These are phyloP conservation scores for Mrakia gelida DNA, from an alignment of 768 basidiomycete species.

Conservation along the genomic window DNA sequence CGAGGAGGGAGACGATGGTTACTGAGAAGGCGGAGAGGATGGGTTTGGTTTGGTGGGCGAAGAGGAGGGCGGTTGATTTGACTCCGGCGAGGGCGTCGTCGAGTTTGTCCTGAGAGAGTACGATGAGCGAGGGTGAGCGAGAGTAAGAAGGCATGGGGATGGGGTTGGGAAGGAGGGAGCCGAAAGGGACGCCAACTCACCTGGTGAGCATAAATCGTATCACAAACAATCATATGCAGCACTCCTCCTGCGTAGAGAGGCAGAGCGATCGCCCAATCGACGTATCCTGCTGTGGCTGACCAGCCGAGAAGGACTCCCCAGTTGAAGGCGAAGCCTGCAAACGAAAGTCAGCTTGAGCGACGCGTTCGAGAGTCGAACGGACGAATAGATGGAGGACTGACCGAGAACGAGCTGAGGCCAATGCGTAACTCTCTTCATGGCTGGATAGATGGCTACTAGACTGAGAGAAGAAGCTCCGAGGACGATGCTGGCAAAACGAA, in stretches of 20 bases:
- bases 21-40: conserved; percentile 70
- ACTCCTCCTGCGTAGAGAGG: conserved; percentile 87
- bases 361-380: not conserved
- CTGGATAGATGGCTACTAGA: conserved; percentile 80
- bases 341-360: not conserved
- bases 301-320: conserved; percentile 96
- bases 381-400: conserved; percentile 44
- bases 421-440: conserved; percentile 95
- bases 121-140: not conserved
- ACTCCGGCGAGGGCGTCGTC: conserved; percentile 87
- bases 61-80: conserved; percentile 88
- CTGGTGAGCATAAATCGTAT: conserved; percentile 97
- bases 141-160: not conserved
- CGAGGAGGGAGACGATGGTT: conserved; percentile 66
- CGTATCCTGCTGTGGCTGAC: conserved; percentile 80
- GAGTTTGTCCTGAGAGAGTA: conserved; percentile 65
- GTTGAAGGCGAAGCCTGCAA: conserved; percentile 83
- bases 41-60: conserved; percentile 68
- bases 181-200: conserved; percentile 46
- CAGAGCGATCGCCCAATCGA: conserved; percentile 74
- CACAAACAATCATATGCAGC: conserved; percentile 93
- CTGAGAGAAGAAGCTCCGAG: conserved; percentile 88
- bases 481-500: conserved; percentile 59
- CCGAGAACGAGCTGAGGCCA: conserved; percentile 97
- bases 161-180: not conserved